Evolutionary conservation across 805 yeast genomes (phyloP).

Genomic region (Yarrowia sp.): DNA sequence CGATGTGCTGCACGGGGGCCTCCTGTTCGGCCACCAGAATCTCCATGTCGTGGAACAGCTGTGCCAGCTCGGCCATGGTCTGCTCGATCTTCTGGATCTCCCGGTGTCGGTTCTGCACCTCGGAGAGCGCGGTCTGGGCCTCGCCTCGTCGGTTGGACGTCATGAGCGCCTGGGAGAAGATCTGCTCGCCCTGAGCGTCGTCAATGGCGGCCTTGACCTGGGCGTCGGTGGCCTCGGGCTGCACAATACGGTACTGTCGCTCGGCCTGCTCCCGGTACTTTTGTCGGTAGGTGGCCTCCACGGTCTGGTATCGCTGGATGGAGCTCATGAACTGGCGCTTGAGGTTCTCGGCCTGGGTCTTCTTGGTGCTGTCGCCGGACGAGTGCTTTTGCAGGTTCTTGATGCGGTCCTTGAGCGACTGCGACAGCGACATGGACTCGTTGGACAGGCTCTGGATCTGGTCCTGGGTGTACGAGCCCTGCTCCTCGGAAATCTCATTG

Average conservation of each 20-base stretch:
- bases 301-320: slow-evolving; percentile 84
- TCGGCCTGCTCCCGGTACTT: slow-evolving; percentile 86
- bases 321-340: slow-evolving; percentile 83
- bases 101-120: slow-evolving; percentile 94
- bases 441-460: slow-evolving; percentile 78
- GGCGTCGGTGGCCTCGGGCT: slow-evolving; percentile 62
- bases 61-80: slow-evolving; percentile 93
- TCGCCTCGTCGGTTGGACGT: slow-evolving; percentile 58
- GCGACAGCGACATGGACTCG: slow-evolving; percentile 80
- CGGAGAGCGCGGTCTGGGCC: slow-evolving; percentile 92
- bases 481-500: slow-evolving; percentile 73
- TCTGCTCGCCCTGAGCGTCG: slow-evolving; percentile 82
- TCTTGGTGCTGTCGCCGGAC: slow-evolving; percentile 70
- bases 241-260: slow-evolving; percentile 84
- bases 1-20: slow-evolving; percentile 79
- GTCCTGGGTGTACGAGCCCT: slow-evolving; percentile 67
- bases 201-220: slow-evolving; percentile 87
- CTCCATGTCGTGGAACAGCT: slow-evolving; percentile 95
- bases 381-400: slow-evolving; percentile 69
- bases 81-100: slow-evolving; percentile 93
- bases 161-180: slow-evolving; percentile 82
- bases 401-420: slow-evolving; percentile 73
- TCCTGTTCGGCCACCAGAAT: slow-evolving; percentile 95
- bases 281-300: slow-evolving; percentile 86
- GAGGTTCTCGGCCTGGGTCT: slow-evolving; percentile 87